Evolutionary conservation across 2,329 filamentous ascomycete species (phyloP), one percentile per base, ranked within the genome.

Genomic region (Fusarium lateritium): DNA sequence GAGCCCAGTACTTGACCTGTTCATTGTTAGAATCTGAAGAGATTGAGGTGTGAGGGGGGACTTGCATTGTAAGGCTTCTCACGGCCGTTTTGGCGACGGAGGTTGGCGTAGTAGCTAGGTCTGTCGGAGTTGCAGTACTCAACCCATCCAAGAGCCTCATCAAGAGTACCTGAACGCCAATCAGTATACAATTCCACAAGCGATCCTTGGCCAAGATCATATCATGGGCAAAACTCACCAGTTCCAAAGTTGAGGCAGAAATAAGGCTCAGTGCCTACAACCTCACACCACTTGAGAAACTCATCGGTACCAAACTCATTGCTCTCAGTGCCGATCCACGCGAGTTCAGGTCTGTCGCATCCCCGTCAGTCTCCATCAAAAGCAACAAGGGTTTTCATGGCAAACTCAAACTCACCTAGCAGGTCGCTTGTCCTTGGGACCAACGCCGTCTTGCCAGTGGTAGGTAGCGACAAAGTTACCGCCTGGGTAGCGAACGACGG

Each of bases 401-500:
- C 28, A 28, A 26, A 28, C 19, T 19, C 19, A 19, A 28, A 55
- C 75, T 69, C 49, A 80, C 78, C 76, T 75, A 36, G 76, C 75
- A 49, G 92, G 92, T 45, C 93, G 85, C 72, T 89, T 83, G 22
- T 93, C 91, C 66, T 83, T 85, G 0, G 92, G 92, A 2, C 93
- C 93, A 67, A 97, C 84, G 11, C 92, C 93, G 78, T 96, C 93
- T 49, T 90, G 83, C 92, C 93, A 96, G 82, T 94, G 92, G 78
- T 95, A 96, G 2, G 92, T 95, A 6, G 93, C 93, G 44, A 90
- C 87, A 77, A 95, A 96, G 79, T 96, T 97, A 47, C 93, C 93
- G 15, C 93, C 93, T 2, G 93, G 93, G 75, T 95, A 96, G 47
- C 92, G 85, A 22, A 94, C 88, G 38, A 94, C 92, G 15, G 93